These are phyloP conservation scores for Calendula officinalis DNA, from an alignment of 129 eudicot genomes.

Conservation along the genomic window DNA sequence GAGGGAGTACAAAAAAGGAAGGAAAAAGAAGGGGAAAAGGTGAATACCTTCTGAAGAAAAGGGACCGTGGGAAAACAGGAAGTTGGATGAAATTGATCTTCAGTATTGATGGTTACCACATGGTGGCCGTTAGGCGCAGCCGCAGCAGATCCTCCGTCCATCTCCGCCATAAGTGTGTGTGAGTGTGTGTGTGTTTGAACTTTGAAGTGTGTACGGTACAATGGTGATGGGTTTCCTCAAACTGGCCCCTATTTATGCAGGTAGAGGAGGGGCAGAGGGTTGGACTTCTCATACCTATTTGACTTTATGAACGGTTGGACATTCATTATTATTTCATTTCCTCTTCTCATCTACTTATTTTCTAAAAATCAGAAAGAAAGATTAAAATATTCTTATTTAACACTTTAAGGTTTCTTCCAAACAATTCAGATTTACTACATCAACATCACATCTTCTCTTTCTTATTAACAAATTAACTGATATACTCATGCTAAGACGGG, in stretches of 20 bases:
- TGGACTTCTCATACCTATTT: conserved; percentile 13
- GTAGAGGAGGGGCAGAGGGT: conserved; percentile 3
- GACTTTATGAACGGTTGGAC: conserved; percentile 4
- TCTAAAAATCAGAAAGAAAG: no score
- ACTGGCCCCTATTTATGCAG: conserved; percentile 4
- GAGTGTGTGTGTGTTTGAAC: no score
- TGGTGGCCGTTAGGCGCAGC: conserved; percentile 26
- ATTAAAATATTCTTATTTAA: no score
- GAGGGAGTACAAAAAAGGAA: background rate
- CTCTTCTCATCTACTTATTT: no score
- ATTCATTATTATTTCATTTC: background rate
- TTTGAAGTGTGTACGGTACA: background rate
- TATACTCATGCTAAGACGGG: no score
- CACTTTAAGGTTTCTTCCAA: no score
- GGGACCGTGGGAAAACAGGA: conserved; percentile 27
- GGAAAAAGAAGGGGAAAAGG: background rate
- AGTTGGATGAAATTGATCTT: conserved; percentile 24
- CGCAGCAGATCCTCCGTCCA: conserved; percentile 10
- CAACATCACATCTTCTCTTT: no score
- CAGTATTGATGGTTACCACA: conserved; percentile 13
- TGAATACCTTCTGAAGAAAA: conserved; percentile 28
- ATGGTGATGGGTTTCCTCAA: conserved; percentile 1
- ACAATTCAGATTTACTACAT: no score
- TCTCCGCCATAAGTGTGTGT: conserved; percentile 22
- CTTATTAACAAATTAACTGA: no score